Conservation (phyloP, 1,284 basidiomycete genomes). For the Cutaneotrichosporon sp. region DNA sequence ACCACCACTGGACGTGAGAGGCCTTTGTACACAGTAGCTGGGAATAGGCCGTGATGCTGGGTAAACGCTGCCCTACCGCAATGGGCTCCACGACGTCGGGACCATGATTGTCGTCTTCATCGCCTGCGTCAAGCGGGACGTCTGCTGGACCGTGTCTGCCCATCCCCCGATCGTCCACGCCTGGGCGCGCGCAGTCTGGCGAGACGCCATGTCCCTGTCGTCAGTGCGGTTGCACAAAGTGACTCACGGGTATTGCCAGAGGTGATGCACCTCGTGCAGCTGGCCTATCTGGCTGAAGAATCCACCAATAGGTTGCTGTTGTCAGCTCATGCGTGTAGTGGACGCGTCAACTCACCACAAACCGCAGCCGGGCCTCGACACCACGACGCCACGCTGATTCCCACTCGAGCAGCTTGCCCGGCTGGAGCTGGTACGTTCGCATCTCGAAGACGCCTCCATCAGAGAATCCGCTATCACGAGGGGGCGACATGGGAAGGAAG, state of each 20-base stretch:
- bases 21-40: not conserved
- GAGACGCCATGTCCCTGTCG: conserved; percentile 60
- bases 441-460: conserved; percentile 87
- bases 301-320: conserved; percentile 71
- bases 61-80: conserved; percentile 17
- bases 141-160: conserved; percentile 77
- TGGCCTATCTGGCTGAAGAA: conserved; percentile 91
- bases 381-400: conserved; percentile 84
- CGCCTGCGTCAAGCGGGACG: conserved; percentile 40
- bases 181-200: conserved; percentile 75
- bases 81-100: conserved; percentile 45
- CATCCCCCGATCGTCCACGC: conserved; percentile 91
- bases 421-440: conserved; percentile 64
- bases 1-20: too few species aligned
- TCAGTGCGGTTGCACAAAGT: not conserved
- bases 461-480: conserved; percentile 55
- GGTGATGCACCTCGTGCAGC: conserved; percentile 83
- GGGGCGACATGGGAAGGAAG: conserved; percentile 83
- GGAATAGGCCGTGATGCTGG: conserved; percentile 1
- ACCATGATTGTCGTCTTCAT: conserved; percentile 46
- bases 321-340: not conserved
- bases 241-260: conserved; percentile 78
- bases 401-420: conserved; percentile 87
- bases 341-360: conserved; percentile 52
- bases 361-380: conserved; percentile 77